A percentile compares a stretch with the other conserved stretches of the same genome.
Conservation (phyloP, 352 stramenopile species). For the Phytopythium montanum region DNA sequence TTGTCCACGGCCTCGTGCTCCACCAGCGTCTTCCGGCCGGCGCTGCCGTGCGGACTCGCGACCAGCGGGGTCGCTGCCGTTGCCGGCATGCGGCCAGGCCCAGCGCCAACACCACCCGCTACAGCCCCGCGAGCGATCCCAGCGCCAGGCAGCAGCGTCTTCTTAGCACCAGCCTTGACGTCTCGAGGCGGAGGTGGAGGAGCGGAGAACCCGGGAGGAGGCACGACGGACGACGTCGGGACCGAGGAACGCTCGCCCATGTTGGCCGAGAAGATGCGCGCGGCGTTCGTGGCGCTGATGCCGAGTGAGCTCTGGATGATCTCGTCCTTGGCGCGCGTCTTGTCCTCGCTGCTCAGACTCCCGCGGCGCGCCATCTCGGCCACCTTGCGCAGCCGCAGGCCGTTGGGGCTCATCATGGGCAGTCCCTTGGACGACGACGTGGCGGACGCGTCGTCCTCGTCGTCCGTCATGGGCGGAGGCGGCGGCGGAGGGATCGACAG, state of each 20-base stretch:
- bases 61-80: constrained; percentile 4
- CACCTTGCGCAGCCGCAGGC: constrained; percentile 68
- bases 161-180: constrained; percentile 46
- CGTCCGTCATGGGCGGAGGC: constrained; percentile 59
- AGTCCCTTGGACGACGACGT: constrained; percentile 56
- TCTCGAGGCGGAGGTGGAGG: constrained; percentile 34
- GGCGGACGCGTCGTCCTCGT: constrained; percentile 57
- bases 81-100: not conserved
- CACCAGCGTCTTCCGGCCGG: constrained; percentile 24
- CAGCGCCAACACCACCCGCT: not conserved
- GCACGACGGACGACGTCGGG: constrained; percentile 13
- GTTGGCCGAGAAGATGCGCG: constrained; percentile 56
- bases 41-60: constrained; percentile 4
- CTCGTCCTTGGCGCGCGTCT: constrained; percentile 81
- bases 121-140: constrained; percentile 26
- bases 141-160: constrained; percentile 40
- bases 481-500: constrained; percentile 65
- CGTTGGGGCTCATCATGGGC: constrained; percentile 85
- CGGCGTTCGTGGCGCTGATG: constrained; percentile 58
- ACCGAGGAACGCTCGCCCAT: constrained; percentile 30
- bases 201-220: constrained; percentile 47
- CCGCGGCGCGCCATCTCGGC: constrained; percentile 73
- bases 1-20: constrained; percentile 4
- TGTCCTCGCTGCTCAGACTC: constrained; percentile 78
- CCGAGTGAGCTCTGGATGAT: constrained; percentile 87